These are phyloP conservation scores for Fusarium lateritium DNA, from an alignment of 2,329 filamentous ascomycete genomes.

Conservation along the genomic window DNA sequence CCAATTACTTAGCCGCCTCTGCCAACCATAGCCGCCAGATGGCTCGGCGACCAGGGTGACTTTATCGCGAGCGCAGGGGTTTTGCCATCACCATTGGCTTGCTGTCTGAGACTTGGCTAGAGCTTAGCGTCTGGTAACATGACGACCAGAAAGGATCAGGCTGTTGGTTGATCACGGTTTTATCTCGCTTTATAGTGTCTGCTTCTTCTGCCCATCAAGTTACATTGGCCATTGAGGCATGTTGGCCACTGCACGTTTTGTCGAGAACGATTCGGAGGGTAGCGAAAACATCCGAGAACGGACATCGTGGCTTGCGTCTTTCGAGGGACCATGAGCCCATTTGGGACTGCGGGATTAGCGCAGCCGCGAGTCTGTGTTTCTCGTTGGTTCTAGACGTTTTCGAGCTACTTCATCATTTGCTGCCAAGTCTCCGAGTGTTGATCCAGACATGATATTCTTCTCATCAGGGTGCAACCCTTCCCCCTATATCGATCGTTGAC, in stretches of 20 bases:
- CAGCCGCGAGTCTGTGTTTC: constrained; percentile 40
- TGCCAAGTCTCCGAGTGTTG: constrained; percentile 9
- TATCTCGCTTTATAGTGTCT: constrained; percentile 25
- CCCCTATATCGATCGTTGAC: constrained; percentile 11
- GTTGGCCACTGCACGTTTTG: constrained; percentile 42
- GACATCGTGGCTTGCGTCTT: constrained; percentile 47
- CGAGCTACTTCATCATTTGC: constrained; percentile 25
- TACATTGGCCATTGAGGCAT: constrained; percentile 40
- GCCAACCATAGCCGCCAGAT: constrained; percentile 56
- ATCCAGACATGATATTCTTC: constrained; percentile 10
- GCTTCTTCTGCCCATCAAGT: constrained; percentile 17
- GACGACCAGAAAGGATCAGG: constrained; percentile 45
- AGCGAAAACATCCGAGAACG: constrained; percentile 43
- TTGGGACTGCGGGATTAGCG: constrained; percentile 52
- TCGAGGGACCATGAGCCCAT: constrained; percentile 23
- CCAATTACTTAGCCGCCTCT: constrained; percentile 48
- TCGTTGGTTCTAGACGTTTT: constrained; percentile 42
- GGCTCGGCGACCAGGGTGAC: constrained; percentile 48
- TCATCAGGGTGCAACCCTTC: constrained; percentile 22
- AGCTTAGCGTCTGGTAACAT: constrained; percentile 53
- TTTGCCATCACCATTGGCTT: constrained; percentile 53
- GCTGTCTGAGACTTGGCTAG: constrained; percentile 46
- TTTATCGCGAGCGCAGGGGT: constrained; percentile 51
- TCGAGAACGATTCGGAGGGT: constrained; percentile 23
- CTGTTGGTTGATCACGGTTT: constrained; percentile 33